Evolutionary conservation across 805 yeast species (phyloP).

Genomic region (Spathaspora gorwiae): DNA sequence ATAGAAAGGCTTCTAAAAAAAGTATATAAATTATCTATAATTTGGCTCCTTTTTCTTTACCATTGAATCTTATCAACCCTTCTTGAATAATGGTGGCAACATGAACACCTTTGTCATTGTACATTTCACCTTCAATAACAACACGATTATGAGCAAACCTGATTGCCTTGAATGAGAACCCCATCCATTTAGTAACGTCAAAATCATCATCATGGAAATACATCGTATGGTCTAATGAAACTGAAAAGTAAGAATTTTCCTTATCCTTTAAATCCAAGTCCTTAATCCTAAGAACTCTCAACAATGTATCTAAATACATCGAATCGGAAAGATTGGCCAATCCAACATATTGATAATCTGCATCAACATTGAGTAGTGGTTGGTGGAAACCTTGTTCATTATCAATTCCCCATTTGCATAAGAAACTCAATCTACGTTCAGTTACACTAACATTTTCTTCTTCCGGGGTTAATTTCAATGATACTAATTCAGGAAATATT

Average conservation of each 20-base stretch:
- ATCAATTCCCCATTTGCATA: conserved; percentile 22
- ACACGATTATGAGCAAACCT: conserved; percentile 51
- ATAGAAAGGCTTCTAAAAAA: too few relatives aligned
- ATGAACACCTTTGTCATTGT: conserved; percentile 42
- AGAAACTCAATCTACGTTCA: conserved; percentile 23
- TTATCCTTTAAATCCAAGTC: conserved; percentile 18
- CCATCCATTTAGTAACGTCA: conserved; percentile 47
- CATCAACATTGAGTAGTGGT: conserved; percentile 12
- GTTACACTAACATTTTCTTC: conserved; percentile 21
- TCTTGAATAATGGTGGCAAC: conserved; percentile 65
- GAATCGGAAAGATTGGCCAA: conserved; percentile 59
- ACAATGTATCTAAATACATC: conserved; percentile 47
- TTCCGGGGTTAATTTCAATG: conserved; percentile 18
- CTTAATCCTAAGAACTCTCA: conserved; percentile 44
- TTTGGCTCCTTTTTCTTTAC: conserved; percentile 11
- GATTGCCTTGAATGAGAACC: conserved; percentile 44
- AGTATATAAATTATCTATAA: conserved; percentile 2
- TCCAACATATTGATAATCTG: conserved; percentile 44
- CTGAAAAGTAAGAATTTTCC: conserved; percentile 39
- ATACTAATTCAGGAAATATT: conserved; percentile 31
- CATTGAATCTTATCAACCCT: conserved; percentile 42
- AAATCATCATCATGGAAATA: conserved; percentile 59
- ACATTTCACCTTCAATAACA: conserved; percentile 56
- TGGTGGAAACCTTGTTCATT: conserved; percentile 11
- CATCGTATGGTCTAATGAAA: conserved; percentile 62